Evolutionary conservation across 1,139 yeast species (phyloP).

Genomic region (Lizanozyma gosingica): DNA sequence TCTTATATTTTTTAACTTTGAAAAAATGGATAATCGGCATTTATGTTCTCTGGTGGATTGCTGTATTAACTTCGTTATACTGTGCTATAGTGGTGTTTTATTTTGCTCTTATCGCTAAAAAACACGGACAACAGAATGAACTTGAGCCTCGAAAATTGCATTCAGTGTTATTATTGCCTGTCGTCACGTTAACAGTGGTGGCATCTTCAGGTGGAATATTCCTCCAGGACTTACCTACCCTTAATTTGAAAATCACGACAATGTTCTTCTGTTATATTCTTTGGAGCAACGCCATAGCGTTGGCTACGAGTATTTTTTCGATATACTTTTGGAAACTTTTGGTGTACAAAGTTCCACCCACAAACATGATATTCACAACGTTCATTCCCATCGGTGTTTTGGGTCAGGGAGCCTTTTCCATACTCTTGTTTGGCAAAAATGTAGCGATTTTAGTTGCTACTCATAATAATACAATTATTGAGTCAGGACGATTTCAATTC

Average conservation of each 20-base stretch:
- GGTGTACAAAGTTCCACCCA: conserved; percentile 50
- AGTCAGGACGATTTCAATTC: neutral
- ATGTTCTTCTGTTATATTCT: conserved; percentile 46
- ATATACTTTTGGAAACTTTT: conserved; percentile 53
- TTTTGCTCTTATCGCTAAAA: conserved; percentile 30
- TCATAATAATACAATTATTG: neutral
- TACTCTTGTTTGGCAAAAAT: conserved; percentile 47
- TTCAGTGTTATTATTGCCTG: conserved; percentile 52
- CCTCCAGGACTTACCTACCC: conserved; percentile 30
- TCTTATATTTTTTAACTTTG: conserved; percentile 31
- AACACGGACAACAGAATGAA: conserved; percentile 12
- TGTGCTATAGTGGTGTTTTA: conserved; percentile 49
- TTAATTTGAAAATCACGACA: conserved; percentile 39
- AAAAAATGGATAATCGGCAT: conserved; percentile 31
- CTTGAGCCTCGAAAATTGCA: conserved; percentile 19
- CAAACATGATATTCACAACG: conserved; percentile 36
- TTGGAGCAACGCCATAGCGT: conserved; percentile 60
- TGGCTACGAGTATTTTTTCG: conserved; percentile 50
- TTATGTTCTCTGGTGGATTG: conserved; percentile 66
- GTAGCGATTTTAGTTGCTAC: neutral
- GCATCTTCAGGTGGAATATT: conserved; percentile 59
- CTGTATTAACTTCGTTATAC: conserved; percentile 40
- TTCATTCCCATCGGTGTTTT: conserved; percentile 61
- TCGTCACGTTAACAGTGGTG: conserved; percentile 69
- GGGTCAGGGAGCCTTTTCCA: conserved; percentile 76